phyloP scores from a whole-genome alignment of 257 asterid species.

The Datura wrightii region DNA sequence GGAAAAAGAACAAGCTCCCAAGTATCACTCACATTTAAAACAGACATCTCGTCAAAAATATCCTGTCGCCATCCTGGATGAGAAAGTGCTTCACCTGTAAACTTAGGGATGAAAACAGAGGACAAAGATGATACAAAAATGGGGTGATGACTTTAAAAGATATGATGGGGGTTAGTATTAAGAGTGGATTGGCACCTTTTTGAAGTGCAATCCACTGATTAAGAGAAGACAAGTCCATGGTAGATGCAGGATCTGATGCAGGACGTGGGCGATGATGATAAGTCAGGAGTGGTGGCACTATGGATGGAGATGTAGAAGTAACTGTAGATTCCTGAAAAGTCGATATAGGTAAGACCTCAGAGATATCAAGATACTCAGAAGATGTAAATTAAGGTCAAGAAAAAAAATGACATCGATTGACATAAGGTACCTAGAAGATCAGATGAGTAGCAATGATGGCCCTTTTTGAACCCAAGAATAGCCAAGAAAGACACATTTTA shows the following conservation, averaged over 20 bases:
- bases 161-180: not conserved
- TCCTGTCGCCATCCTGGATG: not conserved
- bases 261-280: not conserved
- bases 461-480: no score
- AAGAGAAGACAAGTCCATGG: not conserved
- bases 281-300: not conserved
- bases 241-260: not conserved
- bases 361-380: not conserved
- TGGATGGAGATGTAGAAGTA: not conserved
- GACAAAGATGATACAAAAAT: not conserved
- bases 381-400: not conserved
- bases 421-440: no score
- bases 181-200: not conserved
- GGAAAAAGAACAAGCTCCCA: not conserved
- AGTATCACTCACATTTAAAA: not conserved
- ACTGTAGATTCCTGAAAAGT: not conserved
- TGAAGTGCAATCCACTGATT: not conserved
- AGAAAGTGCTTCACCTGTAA: not conserved
- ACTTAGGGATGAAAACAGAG: not conserved
- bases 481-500: no score
- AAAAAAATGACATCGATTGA: no score
- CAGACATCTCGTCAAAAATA: not conserved
- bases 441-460: no score
- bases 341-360: not conserved
- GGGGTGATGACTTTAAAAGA: not conserved